Percentiles rank a stretch among this genome's conserved stretches.
phyloP scores from a whole-genome alignment of 768 basidiomycete genomes.

The Lactifluus piperatus region DNA sequence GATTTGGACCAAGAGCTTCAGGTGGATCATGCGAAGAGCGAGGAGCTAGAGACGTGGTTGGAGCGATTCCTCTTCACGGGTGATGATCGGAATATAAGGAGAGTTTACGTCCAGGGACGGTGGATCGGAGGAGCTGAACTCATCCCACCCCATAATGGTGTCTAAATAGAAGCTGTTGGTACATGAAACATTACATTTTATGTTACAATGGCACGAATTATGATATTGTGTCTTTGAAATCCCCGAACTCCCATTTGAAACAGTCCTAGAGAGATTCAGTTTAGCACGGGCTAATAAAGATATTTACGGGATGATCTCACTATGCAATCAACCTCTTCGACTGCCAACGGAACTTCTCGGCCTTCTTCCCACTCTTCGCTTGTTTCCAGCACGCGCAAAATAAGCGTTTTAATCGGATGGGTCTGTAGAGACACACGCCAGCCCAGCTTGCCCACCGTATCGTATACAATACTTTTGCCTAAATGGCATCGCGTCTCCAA shows the following conservation, averaged over 20 bases:
- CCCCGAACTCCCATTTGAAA: slow-evolving; percentile 66
- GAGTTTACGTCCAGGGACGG: slow-evolving; percentile 78
- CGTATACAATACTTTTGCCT: slow-evolving; percentile 55
- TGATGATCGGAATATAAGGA: slow-evolving; percentile 74
- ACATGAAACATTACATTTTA: not conserved
- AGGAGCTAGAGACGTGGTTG: slow-evolving; percentile 47
- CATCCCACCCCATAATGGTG: not conserved
- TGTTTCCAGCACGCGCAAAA: slow-evolving; percentile 44
- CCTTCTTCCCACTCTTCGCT: slow-evolving; percentile 37
- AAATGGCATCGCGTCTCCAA: slow-evolving; percentile 55
- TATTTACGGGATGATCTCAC: slow-evolving; percentile 29
- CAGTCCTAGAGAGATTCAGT: slow-evolving; percentile 45
- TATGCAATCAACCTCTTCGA: slow-evolving; percentile 55
- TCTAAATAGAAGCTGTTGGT: not conserved
- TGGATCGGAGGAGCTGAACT: slow-evolving; percentile 60
- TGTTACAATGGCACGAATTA: slow-evolving; percentile 1
- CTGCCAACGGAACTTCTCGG: slow-evolving; percentile 47
- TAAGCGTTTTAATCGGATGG: slow-evolving; percentile 47
- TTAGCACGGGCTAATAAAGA: not conserved
- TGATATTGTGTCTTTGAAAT: slow-evolving; percentile 29
- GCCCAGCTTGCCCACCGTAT: slow-evolving; percentile 52
- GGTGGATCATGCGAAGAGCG: slow-evolving; percentile 21
- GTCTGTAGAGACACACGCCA: slow-evolving; percentile 52
- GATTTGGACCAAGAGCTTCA: slow-evolving; percentile 28
- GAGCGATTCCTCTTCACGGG: slow-evolving; percentile 85